Percentiles rank a stretch among this genome's conserved stretches.
These are phyloP conservation scores for Myxozyma geophila DNA, from an alignment of 805 yeast species.

Conservation along the genomic window DNA sequence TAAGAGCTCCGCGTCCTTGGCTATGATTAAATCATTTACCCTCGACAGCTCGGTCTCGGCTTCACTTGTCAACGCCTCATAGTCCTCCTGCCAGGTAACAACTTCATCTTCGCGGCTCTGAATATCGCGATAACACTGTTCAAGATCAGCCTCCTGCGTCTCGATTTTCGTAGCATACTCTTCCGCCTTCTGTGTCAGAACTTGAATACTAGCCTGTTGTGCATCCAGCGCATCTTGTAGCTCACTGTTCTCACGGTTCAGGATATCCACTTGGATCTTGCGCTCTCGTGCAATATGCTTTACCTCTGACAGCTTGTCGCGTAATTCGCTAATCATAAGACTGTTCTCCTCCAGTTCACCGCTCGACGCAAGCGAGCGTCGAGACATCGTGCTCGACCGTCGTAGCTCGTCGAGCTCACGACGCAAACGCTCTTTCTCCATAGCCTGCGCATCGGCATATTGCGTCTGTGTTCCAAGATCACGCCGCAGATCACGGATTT, in stretches of 20 bases:
- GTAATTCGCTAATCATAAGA: slow-evolving; percentile 21
- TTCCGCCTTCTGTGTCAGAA: slow-evolving; percentile 14
- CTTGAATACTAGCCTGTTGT: slow-evolving; percentile 18
- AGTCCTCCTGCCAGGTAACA: slow-evolving; percentile 36
- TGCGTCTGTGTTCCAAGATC: slow-evolving; percentile 26
- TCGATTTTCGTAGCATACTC: slow-evolving; percentile 16
- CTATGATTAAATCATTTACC: slow-evolving; percentile 16
- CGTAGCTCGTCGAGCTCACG: slow-evolving; percentile 31
- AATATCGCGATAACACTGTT: slow-evolving; percentile 18
- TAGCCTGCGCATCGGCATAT: slow-evolving; percentile 12
- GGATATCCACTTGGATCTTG: slow-evolving; percentile 34
- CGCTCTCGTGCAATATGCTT: slow-evolving; percentile 33
- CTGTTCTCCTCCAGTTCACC: slow-evolving; percentile 24
- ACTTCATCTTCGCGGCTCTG: slow-evolving; percentile 30
- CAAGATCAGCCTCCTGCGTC: slow-evolving; percentile 22
- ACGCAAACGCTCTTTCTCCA: slow-evolving; percentile 30
- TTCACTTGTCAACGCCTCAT: slow-evolving; percentile 29
- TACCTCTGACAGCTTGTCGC: slow-evolving; percentile 28
- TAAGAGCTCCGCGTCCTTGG: slow-evolving; percentile 13
- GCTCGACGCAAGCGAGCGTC: slow-evolving; percentile 17
- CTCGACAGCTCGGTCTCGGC: slow-evolving; percentile 34
- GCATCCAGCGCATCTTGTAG: slow-evolving; percentile 30
- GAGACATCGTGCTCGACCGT: slow-evolving; percentile 13
- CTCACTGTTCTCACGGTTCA: slow-evolving; percentile 30
- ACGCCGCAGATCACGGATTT: slow-evolving; percentile 31